Evolutionary conservation across 768 basidiomycete species (phyloP), one percentile per base, ranked within the genome.

Genomic region (Boletellus sp.): DNA sequence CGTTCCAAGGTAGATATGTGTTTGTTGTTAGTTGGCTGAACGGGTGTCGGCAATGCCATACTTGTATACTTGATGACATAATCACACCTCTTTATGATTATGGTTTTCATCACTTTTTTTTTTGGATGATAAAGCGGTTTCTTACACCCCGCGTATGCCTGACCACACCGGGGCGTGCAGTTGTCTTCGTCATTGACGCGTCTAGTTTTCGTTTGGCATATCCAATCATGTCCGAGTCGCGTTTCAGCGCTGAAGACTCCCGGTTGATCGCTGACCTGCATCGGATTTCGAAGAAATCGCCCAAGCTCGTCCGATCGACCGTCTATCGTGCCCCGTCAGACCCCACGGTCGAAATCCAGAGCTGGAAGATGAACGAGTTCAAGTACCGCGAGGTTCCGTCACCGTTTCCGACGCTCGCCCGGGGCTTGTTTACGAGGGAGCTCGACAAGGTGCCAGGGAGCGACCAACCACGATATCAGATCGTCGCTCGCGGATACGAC

Each of bases 281-380:
- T 50, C 62, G 60, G 3, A 61, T 90, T 15, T 78, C 85, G 6
- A 71, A 74, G 34, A 77, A 74, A 44, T 74, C 74, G 0, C 77
- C 81, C 3, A 88, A 85, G 63, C 81, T 92, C 43, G 77, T 91
- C 47, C 78, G 75, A 41, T 81, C 81, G 3, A 74, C 77, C 0
- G 59, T 67, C 2, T 85, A 88, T 60, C 37, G 66, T 1, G 83
- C 79, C 0, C 83, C 87, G 0, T 79, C 78, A 1, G 79, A 80
- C 50, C 74, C 80, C 1, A 56, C 65, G 2, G 74, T 84, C 58
- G 61, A 65, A 4, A 71, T 97, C 26, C 77, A 81, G 3, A 92
- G 89, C 70, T 97, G 95, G 95, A 95, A 93, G 74, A 93, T 98
- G 92, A 89, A 91, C 68, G 96, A 98, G 67, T 91, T 84, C 76